phyloP scores from a whole-genome alignment of 2,329 filamentous ascomycete species.

The Chrysosporium keratinophilum region DNA sequence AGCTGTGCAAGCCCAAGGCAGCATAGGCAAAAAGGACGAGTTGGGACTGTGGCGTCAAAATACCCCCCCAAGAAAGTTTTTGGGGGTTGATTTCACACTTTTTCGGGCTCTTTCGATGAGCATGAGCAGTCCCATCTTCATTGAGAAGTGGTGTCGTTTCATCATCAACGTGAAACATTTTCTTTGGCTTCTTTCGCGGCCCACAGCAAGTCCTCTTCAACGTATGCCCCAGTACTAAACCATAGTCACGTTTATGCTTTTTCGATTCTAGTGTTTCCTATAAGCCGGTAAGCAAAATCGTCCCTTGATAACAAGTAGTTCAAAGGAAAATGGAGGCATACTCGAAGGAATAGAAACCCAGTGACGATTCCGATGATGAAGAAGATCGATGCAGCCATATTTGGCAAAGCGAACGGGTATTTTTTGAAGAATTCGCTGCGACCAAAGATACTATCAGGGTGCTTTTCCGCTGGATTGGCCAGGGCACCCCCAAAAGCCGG shows the following conservation, averaged over 20 bases:
- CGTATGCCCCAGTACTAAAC: constrained; percentile 59
- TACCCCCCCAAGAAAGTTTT: constrained; percentile 42
- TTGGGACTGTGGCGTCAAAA: constrained; percentile 63
- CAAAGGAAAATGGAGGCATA: constrained; percentile 24
- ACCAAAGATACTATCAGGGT: constrained; percentile 57
- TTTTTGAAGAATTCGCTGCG: constrained; percentile 54
- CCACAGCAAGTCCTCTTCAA: constrained; percentile 40
- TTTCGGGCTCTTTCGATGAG: constrained; percentile 13
- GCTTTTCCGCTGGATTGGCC: constrained; percentile 66
- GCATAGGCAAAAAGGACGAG: constrained; percentile 70
- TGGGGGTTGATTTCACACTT: constrained; percentile 25
- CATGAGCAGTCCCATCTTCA: constrained; percentile 12
- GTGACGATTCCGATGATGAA: constrained; percentile 67
- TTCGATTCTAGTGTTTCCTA: constrained; percentile 71
- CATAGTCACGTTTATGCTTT: constrained; percentile 60
- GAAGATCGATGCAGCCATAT: constrained; percentile 63
- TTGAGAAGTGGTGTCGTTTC: constrained; percentile 29
- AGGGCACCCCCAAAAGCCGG: constrained; percentile 80
- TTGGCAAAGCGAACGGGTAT: constrained; percentile 78
- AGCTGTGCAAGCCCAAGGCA: constrained; percentile 67
- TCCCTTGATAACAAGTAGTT: not conserved
- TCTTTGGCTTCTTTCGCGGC: constrained; percentile 17
- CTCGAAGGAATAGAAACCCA: constrained; percentile 67
- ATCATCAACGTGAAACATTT: constrained; percentile 16
- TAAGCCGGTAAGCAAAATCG: not conserved